These are phyloP conservation scores for Stephanodiscus minutulus DNA, from an alignment of 108 stramenopile genomes.

Conservation along the genomic window DNA sequence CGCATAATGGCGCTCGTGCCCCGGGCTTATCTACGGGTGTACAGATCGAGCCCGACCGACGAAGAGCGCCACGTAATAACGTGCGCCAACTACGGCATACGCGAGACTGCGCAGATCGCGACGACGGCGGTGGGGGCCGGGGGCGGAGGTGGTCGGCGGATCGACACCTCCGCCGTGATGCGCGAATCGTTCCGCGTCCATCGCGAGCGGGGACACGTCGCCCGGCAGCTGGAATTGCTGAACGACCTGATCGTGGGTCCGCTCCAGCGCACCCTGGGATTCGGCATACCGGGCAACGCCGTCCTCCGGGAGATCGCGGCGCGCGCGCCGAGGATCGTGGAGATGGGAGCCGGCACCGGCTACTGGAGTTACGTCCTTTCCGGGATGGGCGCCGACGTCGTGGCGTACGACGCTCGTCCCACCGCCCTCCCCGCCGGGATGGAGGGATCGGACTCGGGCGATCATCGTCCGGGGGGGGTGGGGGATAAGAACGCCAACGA, in stretches of 20 bases:
- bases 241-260: conserved; percentile 42
- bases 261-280: conserved; percentile 47
- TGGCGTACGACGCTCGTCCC: conserved; percentile 50
- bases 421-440: too few relatives aligned
- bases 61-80: conserved; percentile 39
- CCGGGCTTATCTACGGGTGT: conserved; percentile 23
- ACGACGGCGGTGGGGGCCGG: too few relatives aligned
- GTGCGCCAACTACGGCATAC: conserved; percentile 28
- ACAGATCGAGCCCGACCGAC: conserved; percentile 30
- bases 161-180: conserved; percentile 33
- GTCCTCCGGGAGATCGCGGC: conserved; percentile 28
- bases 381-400: conserved; percentile 45
- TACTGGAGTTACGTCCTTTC: conserved; percentile 53
- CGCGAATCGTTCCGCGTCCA: conserved; percentile 24
- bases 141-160: conserved; percentile 29
- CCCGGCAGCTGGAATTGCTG: conserved; percentile 31
- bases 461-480: not conserved
- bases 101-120: conserved; percentile 7
- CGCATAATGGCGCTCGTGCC: conserved; percentile 41
- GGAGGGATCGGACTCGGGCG: too few relatives aligned
- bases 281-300: conserved; percentile 49
- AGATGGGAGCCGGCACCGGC: conserved; percentile 65
- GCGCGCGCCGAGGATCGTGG: conserved; percentile 40
- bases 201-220: conserved; percentile 36
- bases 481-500: conserved; percentile 19